Conservation (phyloP, 2,329 filamentous ascomycete genomes). For the Hypocreales sp. region DNA sequence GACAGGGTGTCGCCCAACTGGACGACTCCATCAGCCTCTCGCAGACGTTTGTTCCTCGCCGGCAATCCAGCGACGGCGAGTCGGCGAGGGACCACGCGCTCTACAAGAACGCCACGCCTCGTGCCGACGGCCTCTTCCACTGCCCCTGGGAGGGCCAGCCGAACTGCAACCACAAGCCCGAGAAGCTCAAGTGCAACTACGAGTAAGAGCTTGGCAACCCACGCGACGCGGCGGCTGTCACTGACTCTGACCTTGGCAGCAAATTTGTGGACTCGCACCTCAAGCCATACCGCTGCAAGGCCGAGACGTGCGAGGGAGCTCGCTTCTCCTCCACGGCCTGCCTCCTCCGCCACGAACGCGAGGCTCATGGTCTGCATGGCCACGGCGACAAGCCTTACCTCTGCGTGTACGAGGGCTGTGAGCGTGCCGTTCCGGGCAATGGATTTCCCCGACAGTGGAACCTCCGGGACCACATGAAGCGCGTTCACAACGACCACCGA, state of each 20-base stretch:
- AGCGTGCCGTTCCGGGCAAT: constrained; percentile 65
- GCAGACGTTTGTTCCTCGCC: constrained; percentile 27
- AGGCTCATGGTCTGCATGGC: constrained; percentile 90
- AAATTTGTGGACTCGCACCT: constrained; percentile 96
- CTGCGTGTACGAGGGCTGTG: constrained; percentile 77
- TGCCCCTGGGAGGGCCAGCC: constrained; percentile 68
- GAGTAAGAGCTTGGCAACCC: constrained; percentile 54
- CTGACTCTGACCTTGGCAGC: constrained; percentile 33
- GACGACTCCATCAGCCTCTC: constrained; percentile 14
- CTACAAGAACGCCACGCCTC: constrained; percentile 51
- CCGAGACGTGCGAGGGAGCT: constrained; percentile 64
- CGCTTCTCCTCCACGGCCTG: constrained; percentile 93
- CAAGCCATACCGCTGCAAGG: constrained; percentile 93
- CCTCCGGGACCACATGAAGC: constrained; percentile 90
- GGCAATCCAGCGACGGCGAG: constrained; percentile 36
- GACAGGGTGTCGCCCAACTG: constrained; percentile 9
- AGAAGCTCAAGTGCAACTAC: constrained; percentile 98
- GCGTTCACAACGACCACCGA: constrained; percentile 60
- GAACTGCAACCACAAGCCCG: constrained; percentile 74
- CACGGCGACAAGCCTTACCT: constrained; percentile 87
- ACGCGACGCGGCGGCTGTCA: neutral
- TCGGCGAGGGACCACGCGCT: constrained; percentile 50
- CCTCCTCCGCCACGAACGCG: constrained; percentile 83
- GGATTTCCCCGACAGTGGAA: constrained; percentile 96
- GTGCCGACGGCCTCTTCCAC: constrained; percentile 72